Percentiles rank a stretch among this genome's conserved stretches.
phyloP scores from a whole-genome alignment of 805 yeast species.

The Starmerella kuoi region DNA sequence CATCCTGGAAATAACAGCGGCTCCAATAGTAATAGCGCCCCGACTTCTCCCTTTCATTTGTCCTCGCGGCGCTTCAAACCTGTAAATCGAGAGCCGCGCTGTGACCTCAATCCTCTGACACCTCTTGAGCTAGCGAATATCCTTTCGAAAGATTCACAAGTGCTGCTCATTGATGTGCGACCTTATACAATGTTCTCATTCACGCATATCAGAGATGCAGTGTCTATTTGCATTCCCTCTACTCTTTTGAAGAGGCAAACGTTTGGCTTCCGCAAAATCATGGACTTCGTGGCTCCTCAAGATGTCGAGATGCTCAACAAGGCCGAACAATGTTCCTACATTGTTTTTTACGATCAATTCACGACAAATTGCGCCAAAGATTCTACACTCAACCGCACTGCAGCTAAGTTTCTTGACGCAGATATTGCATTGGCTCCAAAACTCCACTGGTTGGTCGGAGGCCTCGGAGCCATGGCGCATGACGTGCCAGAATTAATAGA shows the following conservation, averaged over 20 bases:
- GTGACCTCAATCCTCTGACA: constrained; percentile 8
- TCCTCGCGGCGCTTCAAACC: constrained; percentile 9
- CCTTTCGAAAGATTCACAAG: neutral
- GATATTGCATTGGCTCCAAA: constrained; percentile 1
- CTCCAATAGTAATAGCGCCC: too few species aligned
- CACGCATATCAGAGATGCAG: constrained; percentile 45
- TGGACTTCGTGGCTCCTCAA: constrained; percentile 30
- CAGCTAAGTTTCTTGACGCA: constrained; percentile 18
- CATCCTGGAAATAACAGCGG: too few species aligned
- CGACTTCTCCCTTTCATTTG: neutral
- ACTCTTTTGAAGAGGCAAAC: constrained; percentile 67
- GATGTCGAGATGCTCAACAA: constrained; percentile 24
- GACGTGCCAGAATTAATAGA: constrained; percentile 11
- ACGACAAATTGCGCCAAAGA: constrained; percentile 9
- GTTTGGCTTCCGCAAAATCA: constrained; percentile 40
- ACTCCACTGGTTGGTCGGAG: constrained; percentile 20
- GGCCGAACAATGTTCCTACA: constrained; percentile 15
- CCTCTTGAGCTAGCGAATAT: constrained; percentile 8
- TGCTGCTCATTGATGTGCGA: constrained; percentile 61
- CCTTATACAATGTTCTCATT: constrained; percentile 64
- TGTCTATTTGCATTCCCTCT: constrained; percentile 80
- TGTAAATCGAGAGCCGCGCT: neutral
- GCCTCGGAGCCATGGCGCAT: constrained; percentile 10
- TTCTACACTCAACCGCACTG: constrained; percentile 17
- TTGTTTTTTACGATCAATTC: constrained; percentile 23